Percentiles rank a stretch among this genome's conserved stretches.
Evolutionary conservation across 2,329 filamentous ascomycete genomes (phyloP).

Genomic region (Xylaria arbuscula): DNA sequence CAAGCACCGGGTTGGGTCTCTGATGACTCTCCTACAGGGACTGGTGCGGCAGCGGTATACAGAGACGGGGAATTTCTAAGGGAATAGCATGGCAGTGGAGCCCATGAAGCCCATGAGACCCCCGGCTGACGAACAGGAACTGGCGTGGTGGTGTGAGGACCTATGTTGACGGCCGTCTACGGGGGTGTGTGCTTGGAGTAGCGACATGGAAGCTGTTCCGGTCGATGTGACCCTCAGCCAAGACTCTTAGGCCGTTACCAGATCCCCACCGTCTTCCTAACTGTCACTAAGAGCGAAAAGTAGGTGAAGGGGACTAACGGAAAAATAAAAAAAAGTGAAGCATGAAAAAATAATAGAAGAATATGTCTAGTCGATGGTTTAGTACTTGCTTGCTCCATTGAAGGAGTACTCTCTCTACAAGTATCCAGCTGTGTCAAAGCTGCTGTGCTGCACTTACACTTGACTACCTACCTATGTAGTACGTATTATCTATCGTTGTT

Average conservation of each 20-base stretch:
- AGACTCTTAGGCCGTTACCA: constrained; percentile 42
- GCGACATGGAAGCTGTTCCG: constrained; percentile 49
- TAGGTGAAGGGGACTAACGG: constrained; percentile 29
- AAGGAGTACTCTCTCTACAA: not conserved
- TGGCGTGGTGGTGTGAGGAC: constrained; percentile 45
- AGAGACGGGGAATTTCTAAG: constrained; percentile 41
- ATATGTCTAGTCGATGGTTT: no score
- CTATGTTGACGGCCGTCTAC: constrained; percentile 42
- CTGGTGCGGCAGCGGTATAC: constrained; percentile 33
- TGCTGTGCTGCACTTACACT: not conserved
- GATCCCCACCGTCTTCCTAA: constrained; percentile 38
- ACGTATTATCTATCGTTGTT: not conserved
- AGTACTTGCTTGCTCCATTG: not conserved
- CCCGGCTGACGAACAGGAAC: constrained; percentile 46
- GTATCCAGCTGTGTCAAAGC: not conserved
- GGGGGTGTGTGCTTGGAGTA: constrained; percentile 40
- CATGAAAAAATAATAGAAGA: not conserved
- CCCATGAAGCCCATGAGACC: constrained; percentile 44
- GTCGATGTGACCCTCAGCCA: constrained; percentile 48
- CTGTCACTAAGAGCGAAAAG: constrained; percentile 32
- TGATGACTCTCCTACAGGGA: constrained; percentile 22
- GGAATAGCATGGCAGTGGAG: constrained; percentile 45
- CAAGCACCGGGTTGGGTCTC: constrained; percentile 32
- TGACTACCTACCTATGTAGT: not conserved
- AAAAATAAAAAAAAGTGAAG: constrained; percentile 6